Conservation (phyloP, 495 filamentous ascomycete species). For the Rusavskia elegans region DNA sequence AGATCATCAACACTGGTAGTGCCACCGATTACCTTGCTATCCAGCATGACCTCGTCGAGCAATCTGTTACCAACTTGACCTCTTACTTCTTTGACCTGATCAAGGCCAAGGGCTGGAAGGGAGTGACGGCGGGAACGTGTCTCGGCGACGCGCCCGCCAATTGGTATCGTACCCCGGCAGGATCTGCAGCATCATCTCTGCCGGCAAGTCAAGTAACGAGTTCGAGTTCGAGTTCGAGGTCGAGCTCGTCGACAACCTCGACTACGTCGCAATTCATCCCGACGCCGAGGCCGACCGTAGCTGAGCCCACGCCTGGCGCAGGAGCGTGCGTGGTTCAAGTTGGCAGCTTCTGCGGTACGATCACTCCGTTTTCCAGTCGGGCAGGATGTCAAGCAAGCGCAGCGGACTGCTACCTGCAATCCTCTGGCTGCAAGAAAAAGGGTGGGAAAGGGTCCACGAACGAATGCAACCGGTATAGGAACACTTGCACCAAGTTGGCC, state of each 20-base stretch:
- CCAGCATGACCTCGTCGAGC: slow-evolving; percentile 59
- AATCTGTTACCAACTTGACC: slow-evolving; percentile 62
- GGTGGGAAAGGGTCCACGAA: background rate
- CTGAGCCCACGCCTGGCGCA: background rate
- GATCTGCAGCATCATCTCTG: too few species aligned
- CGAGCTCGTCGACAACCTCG: background rate
- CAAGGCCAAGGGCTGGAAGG: slow-evolving; percentile 32
- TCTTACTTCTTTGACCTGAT: slow-evolving; percentile 53
- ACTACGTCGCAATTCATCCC: background rate
- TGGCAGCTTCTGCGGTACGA: slow-evolving; percentile 3
- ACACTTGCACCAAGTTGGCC: background rate
- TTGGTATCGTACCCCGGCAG: slow-evolving; percentile 42
- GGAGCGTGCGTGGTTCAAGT: slow-evolving; percentile 1
- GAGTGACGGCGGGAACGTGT: slow-evolving; percentile 60
- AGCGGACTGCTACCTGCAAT: background rate
- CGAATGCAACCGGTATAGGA: background rate
- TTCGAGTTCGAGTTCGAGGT: background rate
- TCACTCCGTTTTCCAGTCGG: background rate
- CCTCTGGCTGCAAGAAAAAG: background rate
- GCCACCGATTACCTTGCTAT: slow-evolving; percentile 23
- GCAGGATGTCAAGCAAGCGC: background rate
- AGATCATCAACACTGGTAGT: slow-evolving; percentile 6
- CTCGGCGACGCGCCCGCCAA: slow-evolving; percentile 50
- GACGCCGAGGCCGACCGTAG: background rate
- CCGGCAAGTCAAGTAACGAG: too few species aligned